phyloP scores from a whole-genome alignment of 2,329 filamentous ascomycete genomes.

The Fusarium abutilonis region DNA sequence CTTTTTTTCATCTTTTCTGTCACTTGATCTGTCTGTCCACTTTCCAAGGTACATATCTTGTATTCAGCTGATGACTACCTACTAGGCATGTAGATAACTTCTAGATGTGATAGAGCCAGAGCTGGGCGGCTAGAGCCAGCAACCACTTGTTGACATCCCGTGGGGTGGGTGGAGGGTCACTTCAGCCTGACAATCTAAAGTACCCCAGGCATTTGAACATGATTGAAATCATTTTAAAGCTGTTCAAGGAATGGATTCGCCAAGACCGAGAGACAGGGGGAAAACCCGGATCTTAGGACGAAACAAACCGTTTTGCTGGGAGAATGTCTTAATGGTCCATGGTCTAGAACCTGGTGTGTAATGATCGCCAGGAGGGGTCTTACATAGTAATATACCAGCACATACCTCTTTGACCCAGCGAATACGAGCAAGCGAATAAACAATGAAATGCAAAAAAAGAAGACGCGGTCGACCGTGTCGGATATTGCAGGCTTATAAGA shows the following conservation, averaged over 20 bases:
- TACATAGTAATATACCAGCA: background rate
- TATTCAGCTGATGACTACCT: conserved; percentile 31
- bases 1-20: conserved; percentile 11
- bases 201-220: background rate
- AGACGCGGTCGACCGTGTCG: background rate
- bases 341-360: conserved; percentile 16
- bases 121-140: conserved; percentile 41
- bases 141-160: conserved; percentile 31
- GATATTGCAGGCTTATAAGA: conserved; percentile 25
- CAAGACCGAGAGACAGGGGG: conserved; percentile 8
- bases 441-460: conserved; percentile 7
- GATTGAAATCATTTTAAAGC: conserved; percentile 1
- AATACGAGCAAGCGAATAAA: conserved; percentile 6
- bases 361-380: conserved; percentile 36
- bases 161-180: conserved; percentile 26
- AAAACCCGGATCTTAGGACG: conserved; percentile 19
- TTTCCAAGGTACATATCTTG: conserved; percentile 8
- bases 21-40: conserved; percentile 38
- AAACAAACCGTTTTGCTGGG: conserved; percentile 21
- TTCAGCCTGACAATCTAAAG: background rate
- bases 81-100: background rate
- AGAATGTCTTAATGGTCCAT: conserved; percentile 13
- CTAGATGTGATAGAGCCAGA: conserved; percentile 40
- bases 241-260: conserved; percentile 5
- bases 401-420: conserved; percentile 1